Evolutionary conservation across 225 moss, liverwort and hornwort species (phyloP).

Genomic region (Asterella californica): DNA sequence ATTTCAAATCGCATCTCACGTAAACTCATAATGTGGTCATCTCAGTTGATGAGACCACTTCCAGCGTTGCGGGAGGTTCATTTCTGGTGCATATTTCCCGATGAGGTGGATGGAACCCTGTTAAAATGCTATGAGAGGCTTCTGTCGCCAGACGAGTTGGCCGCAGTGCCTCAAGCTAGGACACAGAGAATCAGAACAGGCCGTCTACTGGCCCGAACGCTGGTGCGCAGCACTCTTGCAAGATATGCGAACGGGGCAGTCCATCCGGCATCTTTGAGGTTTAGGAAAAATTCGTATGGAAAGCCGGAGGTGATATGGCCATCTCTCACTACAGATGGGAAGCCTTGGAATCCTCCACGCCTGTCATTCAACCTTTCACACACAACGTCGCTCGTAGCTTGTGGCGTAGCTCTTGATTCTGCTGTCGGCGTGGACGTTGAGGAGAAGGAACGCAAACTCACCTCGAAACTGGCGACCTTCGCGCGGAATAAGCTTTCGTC

Average conservation of each 20-base stretch:
- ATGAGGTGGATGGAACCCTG: constrained; percentile 64
- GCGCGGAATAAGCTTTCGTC: constrained; percentile 67
- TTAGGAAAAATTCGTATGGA: constrained; percentile 64
- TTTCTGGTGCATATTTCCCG: constrained; percentile 90
- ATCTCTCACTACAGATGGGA: constrained; percentile 34
- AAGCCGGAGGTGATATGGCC: constrained; percentile 97
- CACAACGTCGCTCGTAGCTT: constrained; percentile 77
- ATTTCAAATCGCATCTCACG: too few species aligned
- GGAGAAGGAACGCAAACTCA: constrained; percentile 65
- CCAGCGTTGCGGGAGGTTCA: constrained; percentile 59
- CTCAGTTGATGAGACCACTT: constrained; percentile 36
- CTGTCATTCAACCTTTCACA: constrained; percentile 91
- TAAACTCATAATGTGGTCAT: constrained; percentile 21
- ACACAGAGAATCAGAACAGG: constrained; percentile 49
- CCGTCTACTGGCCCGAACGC: constrained; percentile 68
- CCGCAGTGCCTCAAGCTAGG: constrained; percentile 46
- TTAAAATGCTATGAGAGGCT: constrained; percentile 57
- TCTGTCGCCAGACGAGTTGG: constrained; percentile 64
- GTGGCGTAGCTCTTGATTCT: constrained; percentile 68
- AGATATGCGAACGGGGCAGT: constrained; percentile 70
- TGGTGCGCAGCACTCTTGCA: constrained; percentile 87
- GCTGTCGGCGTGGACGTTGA: constrained; percentile 90
- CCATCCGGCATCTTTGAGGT: constrained; percentile 65
- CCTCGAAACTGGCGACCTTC: constrained; percentile 62
- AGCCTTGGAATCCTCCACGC: constrained; percentile 60